These are phyloP conservation scores for Pleurostoma richardsiae DNA, from an alignment of 2,329 filamentous ascomycete species.

Conservation along the genomic window DNA sequence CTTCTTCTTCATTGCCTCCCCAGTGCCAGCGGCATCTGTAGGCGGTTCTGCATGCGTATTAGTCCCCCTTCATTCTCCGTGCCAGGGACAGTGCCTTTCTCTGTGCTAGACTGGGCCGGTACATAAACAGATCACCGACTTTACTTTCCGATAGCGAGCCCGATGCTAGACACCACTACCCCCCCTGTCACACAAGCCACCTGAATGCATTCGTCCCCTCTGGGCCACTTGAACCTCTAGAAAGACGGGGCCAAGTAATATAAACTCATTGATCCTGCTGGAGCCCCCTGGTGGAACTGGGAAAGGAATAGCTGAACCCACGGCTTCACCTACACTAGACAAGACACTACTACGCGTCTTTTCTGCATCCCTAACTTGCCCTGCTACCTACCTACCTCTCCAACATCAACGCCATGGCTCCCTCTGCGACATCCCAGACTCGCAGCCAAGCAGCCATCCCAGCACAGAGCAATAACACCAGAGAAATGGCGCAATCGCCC, in stretches of 20 bases:
- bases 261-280: background rate
- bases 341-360: background rate
- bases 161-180: background rate
- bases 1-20: slow-evolving; percentile 1
- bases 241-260: too few relatives aligned
- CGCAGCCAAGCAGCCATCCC: slow-evolving; percentile 8
- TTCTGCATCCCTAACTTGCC: background rate
- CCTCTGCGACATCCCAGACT: slow-evolving; percentile 13
- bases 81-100: background rate
- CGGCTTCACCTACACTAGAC: background rate
- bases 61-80: background rate
- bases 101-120: slow-evolving; percentile 1
- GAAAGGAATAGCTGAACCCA: background rate
- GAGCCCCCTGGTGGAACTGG: background rate
- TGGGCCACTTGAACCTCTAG: background rate
- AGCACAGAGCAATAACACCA: slow-evolving; percentile 12
- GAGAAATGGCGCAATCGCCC: slow-evolving; percentile 32
- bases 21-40: slow-evolving; percentile 4
- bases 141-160: background rate
- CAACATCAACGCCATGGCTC: slow-evolving; percentile 5
- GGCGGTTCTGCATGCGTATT: slow-evolving; percentile 5
- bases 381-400: background rate
- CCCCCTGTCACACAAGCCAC: background rate
- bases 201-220: background rate
- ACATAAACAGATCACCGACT: slow-evolving; percentile 1